A percentile compares a stretch with the other conserved stretches of the same genome.
Conservation (phyloP, 2,329 filamentous ascomycete genomes). For the Exophiala viscosa region DNA sequence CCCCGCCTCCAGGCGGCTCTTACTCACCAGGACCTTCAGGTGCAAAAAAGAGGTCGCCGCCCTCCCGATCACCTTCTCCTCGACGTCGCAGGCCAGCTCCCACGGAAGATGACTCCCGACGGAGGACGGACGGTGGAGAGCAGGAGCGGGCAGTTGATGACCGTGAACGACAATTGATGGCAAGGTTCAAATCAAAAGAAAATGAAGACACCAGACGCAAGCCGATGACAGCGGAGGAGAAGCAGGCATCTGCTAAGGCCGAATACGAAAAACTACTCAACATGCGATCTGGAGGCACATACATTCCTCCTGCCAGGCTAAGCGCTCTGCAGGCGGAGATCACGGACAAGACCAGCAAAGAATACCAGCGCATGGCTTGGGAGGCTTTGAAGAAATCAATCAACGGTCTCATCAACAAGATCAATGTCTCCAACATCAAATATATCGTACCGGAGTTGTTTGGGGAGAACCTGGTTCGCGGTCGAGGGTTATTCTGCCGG, state of each 20-base stretch:
- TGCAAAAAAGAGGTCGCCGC: constrained; percentile 56
- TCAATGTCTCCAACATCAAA: constrained; percentile 98
- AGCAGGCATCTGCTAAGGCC: constrained; percentile 81
- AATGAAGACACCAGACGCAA: constrained; percentile 46
- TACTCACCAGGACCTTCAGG: constrained; percentile 47
- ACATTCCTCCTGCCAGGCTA: constrained; percentile 88
- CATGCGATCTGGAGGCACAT: constrained; percentile 92
- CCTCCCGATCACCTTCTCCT: constrained; percentile 52
- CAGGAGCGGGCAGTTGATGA: constrained; percentile 49
- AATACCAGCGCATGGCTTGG: constrained; percentile 99
- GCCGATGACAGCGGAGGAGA: constrained; percentile 70
- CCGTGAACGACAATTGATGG: constrained; percentile 49
- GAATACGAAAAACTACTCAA: constrained; percentile 90
- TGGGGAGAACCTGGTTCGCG: constrained; percentile 86
- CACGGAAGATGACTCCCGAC: constrained; percentile 31
- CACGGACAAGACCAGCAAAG: constrained; percentile 91
- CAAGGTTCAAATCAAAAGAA: constrained; percentile 53
- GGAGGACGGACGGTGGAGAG: constrained; percentile 35
- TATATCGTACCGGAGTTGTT: constrained; percentile 95
- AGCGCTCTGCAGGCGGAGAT: constrained; percentile 93
- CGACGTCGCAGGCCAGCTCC: constrained; percentile 49
- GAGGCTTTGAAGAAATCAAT: constrained; percentile 98
- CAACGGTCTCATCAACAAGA: constrained; percentile 98
- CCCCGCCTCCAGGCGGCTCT: constrained; percentile 49
- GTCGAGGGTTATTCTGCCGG: constrained; percentile 86